Conservation (phyloP, 1,284 basidiomycete species). For the Trametes sp. region DNA sequence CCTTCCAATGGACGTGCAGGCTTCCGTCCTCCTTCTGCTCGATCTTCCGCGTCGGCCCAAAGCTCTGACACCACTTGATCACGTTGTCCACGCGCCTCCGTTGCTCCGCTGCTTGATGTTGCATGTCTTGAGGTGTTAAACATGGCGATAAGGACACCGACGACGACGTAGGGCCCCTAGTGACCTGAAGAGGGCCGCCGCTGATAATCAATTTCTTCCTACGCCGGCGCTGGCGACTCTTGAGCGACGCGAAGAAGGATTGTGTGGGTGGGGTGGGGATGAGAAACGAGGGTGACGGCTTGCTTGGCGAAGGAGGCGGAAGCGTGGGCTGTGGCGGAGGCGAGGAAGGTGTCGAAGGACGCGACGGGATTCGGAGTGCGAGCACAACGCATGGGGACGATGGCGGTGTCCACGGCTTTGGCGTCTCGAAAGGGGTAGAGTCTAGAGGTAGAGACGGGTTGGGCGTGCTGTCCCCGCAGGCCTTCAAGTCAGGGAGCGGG, state of each 20-base stretch:
- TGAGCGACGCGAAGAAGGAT: constrained; percentile 38
- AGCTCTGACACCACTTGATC: constrained; percentile 41
- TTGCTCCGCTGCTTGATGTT: constrained; percentile 29
- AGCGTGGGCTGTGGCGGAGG: constrained; percentile 39
- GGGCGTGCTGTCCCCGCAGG: constrained; percentile 23
- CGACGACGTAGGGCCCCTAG: constrained; percentile 17
- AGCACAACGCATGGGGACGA: constrained; percentile 18
- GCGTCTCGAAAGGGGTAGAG: constrained; percentile 22
- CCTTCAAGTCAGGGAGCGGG: constrained; percentile 22
- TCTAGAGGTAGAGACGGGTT: constrained; percentile 34
- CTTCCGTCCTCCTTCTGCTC: constrained; percentile 40
- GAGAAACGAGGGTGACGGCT: constrained; percentile 40
- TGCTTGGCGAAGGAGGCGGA: constrained; percentile 38
- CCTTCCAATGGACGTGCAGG: constrained; percentile 42
- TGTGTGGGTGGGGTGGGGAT: constrained; percentile 33
- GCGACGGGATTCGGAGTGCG: constrained; percentile 23
- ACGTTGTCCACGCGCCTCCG: constrained; percentile 34
- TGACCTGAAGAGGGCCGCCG: constrained; percentile 26
- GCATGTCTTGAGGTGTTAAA: constrained; percentile 15
- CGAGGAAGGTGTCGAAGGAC: constrained; percentile 28
- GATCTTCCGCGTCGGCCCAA: constrained; percentile 38
- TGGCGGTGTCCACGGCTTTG: constrained; percentile 2
- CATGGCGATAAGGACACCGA: background rate
- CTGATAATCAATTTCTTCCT: constrained; percentile 42
- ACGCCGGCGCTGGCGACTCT: constrained; percentile 32